These are phyloP conservation scores for Metschnikowia arizonensis DNA, from an alignment of 805 yeast species.

Conservation along the genomic window DNA sequence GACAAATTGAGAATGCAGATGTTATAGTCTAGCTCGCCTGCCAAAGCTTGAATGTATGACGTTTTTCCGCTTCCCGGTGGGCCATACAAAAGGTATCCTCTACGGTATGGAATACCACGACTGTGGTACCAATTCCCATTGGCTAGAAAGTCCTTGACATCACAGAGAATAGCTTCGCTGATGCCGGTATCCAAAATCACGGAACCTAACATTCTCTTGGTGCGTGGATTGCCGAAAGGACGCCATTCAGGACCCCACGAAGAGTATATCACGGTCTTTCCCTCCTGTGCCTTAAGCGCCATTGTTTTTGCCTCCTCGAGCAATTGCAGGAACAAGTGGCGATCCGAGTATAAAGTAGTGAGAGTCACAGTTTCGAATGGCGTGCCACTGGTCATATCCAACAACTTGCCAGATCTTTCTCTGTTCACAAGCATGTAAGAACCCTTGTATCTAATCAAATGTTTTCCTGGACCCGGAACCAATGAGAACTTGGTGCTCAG, in stretches of 20 bases:
- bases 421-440: constrained; percentile 86
- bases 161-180: constrained; percentile 59
- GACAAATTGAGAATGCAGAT: constrained; percentile 89
- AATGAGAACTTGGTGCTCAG: constrained; percentile 81
- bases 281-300: constrained; percentile 81
- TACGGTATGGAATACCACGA: constrained; percentile 94
- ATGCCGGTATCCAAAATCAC: constrained; percentile 81
- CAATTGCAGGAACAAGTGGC: constrained; percentile 62
- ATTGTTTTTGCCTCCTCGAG: constrained; percentile 77
- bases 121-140: constrained; percentile 91
- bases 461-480: constrained; percentile 98
- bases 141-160: constrained; percentile 72
- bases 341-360: constrained; percentile 83
- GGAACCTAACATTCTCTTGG: constrained; percentile 76
- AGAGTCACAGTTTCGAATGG: constrained; percentile 96
- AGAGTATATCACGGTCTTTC: constrained; percentile 89
- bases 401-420: constrained; percentile 83
- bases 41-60: constrained; percentile 91
- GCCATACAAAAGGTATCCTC: constrained; percentile 91
- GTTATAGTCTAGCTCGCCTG: constrained; percentile 93
- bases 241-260: constrained; percentile 99
- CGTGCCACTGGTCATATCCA: constrained; percentile 85
- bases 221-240: constrained; percentile 93
- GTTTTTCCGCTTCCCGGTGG: constrained; percentile 99
- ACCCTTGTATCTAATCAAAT: constrained; percentile 76